phyloP scores from a whole-genome alignment of 129 eudicot species.

The Centella asiatica region DNA sequence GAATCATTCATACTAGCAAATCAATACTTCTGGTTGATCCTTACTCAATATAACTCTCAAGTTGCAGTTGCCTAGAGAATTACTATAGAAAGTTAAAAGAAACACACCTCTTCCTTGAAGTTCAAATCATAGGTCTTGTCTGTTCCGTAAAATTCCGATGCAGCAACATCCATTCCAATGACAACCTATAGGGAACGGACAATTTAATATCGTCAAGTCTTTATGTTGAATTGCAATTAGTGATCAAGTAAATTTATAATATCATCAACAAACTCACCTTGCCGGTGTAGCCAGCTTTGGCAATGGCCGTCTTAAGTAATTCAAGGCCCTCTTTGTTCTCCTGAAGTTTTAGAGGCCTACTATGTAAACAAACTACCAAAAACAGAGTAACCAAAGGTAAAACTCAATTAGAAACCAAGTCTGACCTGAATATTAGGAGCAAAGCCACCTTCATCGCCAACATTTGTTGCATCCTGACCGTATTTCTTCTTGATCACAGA shows the following conservation, averaged over 20 bases:
- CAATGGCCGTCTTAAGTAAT: constrained; percentile 91
- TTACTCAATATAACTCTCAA: too few species aligned
- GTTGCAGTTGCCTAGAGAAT: neutral
- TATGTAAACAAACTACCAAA: neutral
- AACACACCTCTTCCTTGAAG: constrained; percentile 89
- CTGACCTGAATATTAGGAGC: constrained; percentile 95
- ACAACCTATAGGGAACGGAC: constrained; percentile 48
- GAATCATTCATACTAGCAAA: too few species aligned
- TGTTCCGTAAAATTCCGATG: constrained; percentile 79
- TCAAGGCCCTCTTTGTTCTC: constrained; percentile 99
- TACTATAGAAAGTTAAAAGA: neutral
- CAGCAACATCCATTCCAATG: constrained; percentile 99
- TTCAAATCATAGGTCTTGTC: constrained; percentile 89
- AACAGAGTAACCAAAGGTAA: neutral
- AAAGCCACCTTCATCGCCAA: constrained; percentile 99
- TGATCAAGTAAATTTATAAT: neutral
- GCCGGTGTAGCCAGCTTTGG: constrained; percentile 85
- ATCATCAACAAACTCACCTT: constrained; percentile 36
- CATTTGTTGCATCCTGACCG: constrained; percentile 99
- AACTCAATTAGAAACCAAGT: neutral
- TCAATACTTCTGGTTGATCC: too few species aligned
- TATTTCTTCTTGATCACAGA: constrained; percentile 97
- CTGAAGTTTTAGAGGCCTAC: constrained; percentile 27
- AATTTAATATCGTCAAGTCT: neutral
- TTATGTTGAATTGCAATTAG: neutral